Conservation (phyloP, 1,139 yeast species). For the Meyerozyma guilliermondii region DNA sequence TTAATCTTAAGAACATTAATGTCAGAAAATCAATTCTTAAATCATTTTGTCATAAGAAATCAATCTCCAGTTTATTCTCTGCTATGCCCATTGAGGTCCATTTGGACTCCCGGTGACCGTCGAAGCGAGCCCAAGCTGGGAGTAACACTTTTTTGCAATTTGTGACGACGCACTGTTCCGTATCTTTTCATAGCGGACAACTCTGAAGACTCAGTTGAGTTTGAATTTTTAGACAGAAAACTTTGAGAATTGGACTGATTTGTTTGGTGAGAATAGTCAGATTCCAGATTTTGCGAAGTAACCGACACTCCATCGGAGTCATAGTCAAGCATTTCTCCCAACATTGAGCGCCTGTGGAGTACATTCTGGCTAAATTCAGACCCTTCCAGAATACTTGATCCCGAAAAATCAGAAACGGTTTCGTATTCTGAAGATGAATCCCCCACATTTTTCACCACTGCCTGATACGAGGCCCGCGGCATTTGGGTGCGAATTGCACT, state of each 20-base stretch:
- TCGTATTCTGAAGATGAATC: not conserved
- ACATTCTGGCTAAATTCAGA: conserved; percentile 20
- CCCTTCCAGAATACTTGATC: conserved; percentile 16
- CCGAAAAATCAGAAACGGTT: conserved; percentile 1
- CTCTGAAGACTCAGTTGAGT: not conserved
- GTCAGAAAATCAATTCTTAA: too few species aligned
- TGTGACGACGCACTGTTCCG: conserved; percentile 13
- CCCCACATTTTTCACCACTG: not conserved
- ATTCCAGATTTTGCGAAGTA: not conserved
- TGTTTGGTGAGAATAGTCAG: too few species aligned
- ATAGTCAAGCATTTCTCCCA: conserved; percentile 46
- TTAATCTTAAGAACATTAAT: too few species aligned
- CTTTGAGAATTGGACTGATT: too few species aligned
- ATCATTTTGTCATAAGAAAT: too few species aligned
- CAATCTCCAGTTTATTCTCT: too few species aligned
- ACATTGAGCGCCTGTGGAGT: conserved; percentile 36
- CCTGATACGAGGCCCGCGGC: not conserved
- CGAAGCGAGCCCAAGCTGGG: conserved; percentile 15
- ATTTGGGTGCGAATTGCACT: not conserved
- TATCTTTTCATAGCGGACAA: conserved; percentile 2
- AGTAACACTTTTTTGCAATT: conserved; percentile 8
- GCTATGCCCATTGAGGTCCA: conserved; percentile 4
- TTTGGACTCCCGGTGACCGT: conserved; percentile 16
- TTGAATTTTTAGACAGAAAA: too few species aligned
- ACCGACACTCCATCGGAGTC: conserved; percentile 22